These are phyloP conservation scores for Elongisporangium undulatum DNA, from an alignment of 352 stramenopile species.

Conservation along the genomic window DNA sequence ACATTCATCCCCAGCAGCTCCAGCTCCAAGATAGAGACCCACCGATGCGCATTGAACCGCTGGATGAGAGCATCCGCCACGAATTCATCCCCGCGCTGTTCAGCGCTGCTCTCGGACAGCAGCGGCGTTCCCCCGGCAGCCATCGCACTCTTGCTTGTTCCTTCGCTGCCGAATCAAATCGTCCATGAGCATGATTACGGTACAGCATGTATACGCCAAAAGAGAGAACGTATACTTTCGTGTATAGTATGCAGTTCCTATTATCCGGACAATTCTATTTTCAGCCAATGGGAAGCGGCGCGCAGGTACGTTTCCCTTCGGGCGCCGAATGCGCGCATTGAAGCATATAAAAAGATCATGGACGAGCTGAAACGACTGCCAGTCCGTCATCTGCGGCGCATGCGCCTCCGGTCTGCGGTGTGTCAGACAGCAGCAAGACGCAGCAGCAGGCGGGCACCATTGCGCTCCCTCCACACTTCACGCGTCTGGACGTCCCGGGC, in stretches of 20 bases:
- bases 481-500: conserved; percentile 6
- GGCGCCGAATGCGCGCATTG: neutral
- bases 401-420: neutral
- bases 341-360: neutral
- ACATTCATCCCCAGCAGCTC: neutral
- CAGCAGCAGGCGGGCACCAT: conserved; percentile 1
- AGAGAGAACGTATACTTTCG: neutral
- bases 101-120: neutral
- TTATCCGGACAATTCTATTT: neutral
- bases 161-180: neutral
- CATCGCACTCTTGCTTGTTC: neutral
- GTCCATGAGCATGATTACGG: neutral
- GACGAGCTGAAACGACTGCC: neutral
- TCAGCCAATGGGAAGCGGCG: neutral
- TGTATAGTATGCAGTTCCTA: neutral
- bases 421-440: neutral
- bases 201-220: too few relatives aligned
- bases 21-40: neutral
- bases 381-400: neutral
- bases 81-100: neutral
- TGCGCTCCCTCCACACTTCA: conserved; percentile 13
- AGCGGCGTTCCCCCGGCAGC: neutral
- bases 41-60: neutral
- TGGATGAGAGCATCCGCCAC: neutral
- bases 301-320: neutral